Evolutionary conservation across 2,329 filamentous ascomycete genomes (phyloP).

Genomic region (Hypoxylon rubiginosum): DNA sequence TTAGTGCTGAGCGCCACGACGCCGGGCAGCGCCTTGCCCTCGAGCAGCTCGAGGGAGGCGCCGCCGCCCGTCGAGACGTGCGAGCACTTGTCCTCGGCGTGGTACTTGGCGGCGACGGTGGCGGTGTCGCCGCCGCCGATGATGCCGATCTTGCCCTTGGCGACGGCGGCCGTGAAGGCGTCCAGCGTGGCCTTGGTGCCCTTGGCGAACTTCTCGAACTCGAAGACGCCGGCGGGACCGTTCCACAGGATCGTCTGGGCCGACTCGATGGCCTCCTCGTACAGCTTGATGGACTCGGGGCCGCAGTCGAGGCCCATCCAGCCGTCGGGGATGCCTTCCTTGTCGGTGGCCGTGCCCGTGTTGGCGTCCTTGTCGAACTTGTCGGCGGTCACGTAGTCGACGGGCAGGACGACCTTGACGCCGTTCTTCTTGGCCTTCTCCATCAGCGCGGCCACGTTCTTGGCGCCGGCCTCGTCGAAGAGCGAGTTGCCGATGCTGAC

Average conservation of each 20-base stretch:
- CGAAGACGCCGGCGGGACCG: constrained; percentile 96
- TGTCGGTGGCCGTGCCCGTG: constrained; percentile 84
- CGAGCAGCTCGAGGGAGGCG: constrained; percentile 93
- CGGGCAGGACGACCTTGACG: constrained; percentile 93
- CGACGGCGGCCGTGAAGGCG: constrained; percentile 83
- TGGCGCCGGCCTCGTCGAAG: constrained; percentile 93
- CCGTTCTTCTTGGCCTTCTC: constrained; percentile 97
- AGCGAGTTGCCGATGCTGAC: constrained; percentile 91
- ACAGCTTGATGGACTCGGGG: constrained; percentile 87
- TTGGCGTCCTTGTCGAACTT: constrained; percentile 91
- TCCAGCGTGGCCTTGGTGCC: constrained; percentile 95
- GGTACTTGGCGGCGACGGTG: constrained; percentile 97
- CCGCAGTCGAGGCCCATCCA: constrained; percentile 99
- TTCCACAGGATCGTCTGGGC: constrained; percentile 99
- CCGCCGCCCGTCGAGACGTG: constrained; percentile 98
- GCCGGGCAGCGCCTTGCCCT: constrained; percentile 97
- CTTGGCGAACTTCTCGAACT: constrained; percentile 93
- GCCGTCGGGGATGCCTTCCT: constrained; percentile 91
- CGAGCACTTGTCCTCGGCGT: constrained; percentile 95
- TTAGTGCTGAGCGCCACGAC: constrained; percentile 89
- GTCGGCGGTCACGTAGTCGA: constrained; percentile 96
- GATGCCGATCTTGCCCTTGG: constrained; percentile 94
- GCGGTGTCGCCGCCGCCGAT: constrained; percentile 98
- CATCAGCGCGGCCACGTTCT: constrained; percentile 88
- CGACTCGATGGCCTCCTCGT: constrained; percentile 86